Evolutionary conservation across 1,284 basidiomycete genomes (phyloP), one percentile per base, ranked within the genome.

Genomic region (Vanrija sp.): DNA sequence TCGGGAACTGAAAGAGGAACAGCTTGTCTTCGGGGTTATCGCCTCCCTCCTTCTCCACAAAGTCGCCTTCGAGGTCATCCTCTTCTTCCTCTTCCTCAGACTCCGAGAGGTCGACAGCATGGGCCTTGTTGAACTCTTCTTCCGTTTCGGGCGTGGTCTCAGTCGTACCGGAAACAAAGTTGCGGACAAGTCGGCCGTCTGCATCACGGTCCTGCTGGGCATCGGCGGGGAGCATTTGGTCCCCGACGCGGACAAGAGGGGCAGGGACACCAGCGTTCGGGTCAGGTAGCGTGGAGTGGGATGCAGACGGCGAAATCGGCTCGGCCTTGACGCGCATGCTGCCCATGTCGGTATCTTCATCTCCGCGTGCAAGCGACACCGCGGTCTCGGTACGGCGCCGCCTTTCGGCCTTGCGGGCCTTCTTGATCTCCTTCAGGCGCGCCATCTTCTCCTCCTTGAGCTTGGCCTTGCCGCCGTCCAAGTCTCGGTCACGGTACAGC

Each of bases 1-100:
- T 77, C 0, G 93, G 93, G 70, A 97, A 95, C 73, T 95, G 93
- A 78, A 96, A 95, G 62, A 93, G 86, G 70, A 90, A 95, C 2
- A 96, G 79, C 25, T 85, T 77, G 81, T 68, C 69, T 85, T 84
- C 79, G 82, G 85, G 66, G 77, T 69, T 63, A 51, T 71, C 73
- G 46, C 65, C 57, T 38, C 72, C 74, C 1, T 69, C 65, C 19
- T 64, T 66, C 9, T 60, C 60, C 10, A 83, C 79, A 67, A 97
- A 94, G 72, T 93, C 87, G 48, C 89, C 86, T 5, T 88, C 83
- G 58, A 95, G 84, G 64, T 89, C 86, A 71, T 93, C 89, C 42
- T 89, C 79, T 60, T 90, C 86, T 67, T 91, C 88, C 63, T 92
- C 91, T 39, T 87, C 86, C 67, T 93, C 92, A 66, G 85, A 87